Conservation (phyloP, 2,329 filamentous ascomycete genomes). For the Ceratocystis colombiana region DNA sequence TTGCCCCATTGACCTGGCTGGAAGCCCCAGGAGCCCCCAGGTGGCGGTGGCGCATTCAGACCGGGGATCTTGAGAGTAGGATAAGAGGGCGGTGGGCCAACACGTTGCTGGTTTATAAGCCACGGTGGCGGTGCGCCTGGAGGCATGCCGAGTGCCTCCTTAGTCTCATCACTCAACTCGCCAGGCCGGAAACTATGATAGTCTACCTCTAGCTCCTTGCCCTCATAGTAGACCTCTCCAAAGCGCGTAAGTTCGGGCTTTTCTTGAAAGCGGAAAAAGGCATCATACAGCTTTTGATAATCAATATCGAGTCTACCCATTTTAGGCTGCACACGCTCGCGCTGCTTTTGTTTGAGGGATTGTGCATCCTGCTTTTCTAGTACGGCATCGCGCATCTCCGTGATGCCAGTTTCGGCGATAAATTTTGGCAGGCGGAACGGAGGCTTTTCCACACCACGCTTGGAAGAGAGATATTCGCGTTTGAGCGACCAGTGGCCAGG, state of each 20-base stretch:
- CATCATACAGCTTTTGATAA: conserved; percentile 95
- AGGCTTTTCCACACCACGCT: conserved; percentile 91
- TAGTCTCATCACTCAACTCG: conserved; percentile 77
- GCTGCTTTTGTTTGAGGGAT: conserved; percentile 85
- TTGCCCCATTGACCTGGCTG: conserved; percentile 94
- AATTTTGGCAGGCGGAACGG: conserved; percentile 89
- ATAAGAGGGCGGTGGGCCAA: conserved; percentile 87
- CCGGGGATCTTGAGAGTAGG: conserved; percentile 91
- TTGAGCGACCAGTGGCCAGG: conserved; percentile 92
- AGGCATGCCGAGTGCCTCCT: conserved; percentile 87
- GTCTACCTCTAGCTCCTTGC: conserved; percentile 96
- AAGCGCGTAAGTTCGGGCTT: conserved; percentile 91
- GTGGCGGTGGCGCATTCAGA: conserved; percentile 82
- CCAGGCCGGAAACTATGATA: conserved; percentile 81
- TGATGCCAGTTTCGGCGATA: conserved; percentile 93
- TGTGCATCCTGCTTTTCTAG: conserved; percentile 92
- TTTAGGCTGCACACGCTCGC: conserved; percentile 87
- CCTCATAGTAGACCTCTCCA: conserved; percentile 98
- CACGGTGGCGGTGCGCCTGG: conserved; percentile 88
- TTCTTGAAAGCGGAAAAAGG: conserved; percentile 95
- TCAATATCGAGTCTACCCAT: conserved; percentile 97
- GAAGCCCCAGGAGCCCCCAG: conserved; percentile 88
- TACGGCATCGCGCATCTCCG: conserved; percentile 95
- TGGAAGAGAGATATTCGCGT: conserved; percentile 92
- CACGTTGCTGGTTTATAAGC: conserved; percentile 93